A percentile compares a stretch with the other conserved stretches of the same genome.
Evolutionary conservation across 495 filamentous ascomycete genomes (phyloP).

Genomic region (Xylaria grammica): DNA sequence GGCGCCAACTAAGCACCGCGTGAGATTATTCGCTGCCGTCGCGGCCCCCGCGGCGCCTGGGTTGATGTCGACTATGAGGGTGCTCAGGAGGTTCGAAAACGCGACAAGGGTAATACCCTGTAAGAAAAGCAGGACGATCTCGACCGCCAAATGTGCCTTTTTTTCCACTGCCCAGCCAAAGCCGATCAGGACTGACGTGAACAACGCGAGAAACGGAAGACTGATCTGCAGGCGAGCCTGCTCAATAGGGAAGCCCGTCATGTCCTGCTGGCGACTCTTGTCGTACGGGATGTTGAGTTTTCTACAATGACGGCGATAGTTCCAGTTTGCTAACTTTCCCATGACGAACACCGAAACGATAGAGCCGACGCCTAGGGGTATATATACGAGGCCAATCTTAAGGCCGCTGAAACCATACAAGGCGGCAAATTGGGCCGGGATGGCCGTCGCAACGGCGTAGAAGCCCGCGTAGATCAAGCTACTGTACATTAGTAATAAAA

Average conservation of each 20-base stretch:
- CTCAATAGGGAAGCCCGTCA: conserved; percentile 67
- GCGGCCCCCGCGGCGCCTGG: conserved; percentile 65
- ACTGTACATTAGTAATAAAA: conserved; percentile 61
- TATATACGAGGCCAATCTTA: conserved; percentile 62
- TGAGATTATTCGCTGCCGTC: conserved; percentile 73
- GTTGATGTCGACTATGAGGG: conserved; percentile 70
- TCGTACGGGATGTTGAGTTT: conserved; percentile 49
- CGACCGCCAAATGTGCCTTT: conserved; percentile 45
- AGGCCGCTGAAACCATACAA: conserved; percentile 65
- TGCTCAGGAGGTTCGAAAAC: conserved; percentile 53
- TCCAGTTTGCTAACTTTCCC: conserved; percentile 60
- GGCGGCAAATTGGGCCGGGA: conserved; percentile 54
- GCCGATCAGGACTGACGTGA: conserved; percentile 35
- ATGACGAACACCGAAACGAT: conserved; percentile 63
- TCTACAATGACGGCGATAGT: conserved; percentile 54
- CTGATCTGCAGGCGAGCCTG: conserved; percentile 64
- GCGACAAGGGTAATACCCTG: conserved; percentile 53
- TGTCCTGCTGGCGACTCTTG: conserved; percentile 52
- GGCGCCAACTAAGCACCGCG: conserved; percentile 70
- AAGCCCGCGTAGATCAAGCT: conserved; percentile 64
- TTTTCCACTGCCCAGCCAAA: conserved; percentile 63
- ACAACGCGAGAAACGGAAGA: conserved; percentile 52
- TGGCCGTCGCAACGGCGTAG: conserved; percentile 61
- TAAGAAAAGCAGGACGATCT: conserved; percentile 61
- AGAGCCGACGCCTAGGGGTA: conserved; percentile 65